phyloP scores from a whole-genome alignment of 2,329 filamentous ascomycete species.

The Stromatinia cepivora region DNA sequence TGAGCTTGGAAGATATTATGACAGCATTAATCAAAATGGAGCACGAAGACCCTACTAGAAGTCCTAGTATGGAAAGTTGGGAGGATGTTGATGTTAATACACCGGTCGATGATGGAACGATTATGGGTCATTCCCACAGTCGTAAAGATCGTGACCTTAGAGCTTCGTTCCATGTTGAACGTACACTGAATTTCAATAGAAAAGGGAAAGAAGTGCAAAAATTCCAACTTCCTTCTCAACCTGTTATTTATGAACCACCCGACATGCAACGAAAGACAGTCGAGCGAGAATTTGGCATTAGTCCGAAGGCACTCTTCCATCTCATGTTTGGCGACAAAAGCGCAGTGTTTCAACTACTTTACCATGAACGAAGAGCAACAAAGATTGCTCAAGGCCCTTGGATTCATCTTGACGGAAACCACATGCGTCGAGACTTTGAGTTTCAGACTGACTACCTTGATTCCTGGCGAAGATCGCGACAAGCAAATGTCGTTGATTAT shows the following conservation, averaged over 20 bases:
- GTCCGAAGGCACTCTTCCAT: slow-evolving; percentile 92
- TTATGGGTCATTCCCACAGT: slow-evolving; percentile 41
- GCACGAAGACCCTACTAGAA: slow-evolving; percentile 56
- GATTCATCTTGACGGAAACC: slow-evolving; percentile 67
- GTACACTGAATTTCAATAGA: slow-evolving; percentile 52
- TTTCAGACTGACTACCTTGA: slow-evolving; percentile 72
- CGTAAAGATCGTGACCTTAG: slow-evolving; percentile 53
- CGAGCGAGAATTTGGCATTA: slow-evolving; percentile 84
- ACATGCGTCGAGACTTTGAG: slow-evolving; percentile 74
- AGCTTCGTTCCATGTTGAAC: slow-evolving; percentile 61
- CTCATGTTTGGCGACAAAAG: slow-evolving; percentile 96
- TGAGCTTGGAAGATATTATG: slow-evolving; percentile 68
- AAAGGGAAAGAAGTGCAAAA: slow-evolving; percentile 49
- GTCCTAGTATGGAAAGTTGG: slow-evolving; percentile 85
- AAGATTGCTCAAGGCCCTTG: slow-evolving; percentile 86
- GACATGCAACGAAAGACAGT: slow-evolving; percentile 75
- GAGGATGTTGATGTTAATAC: slow-evolving; percentile 70
- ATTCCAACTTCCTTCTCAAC: slow-evolving; percentile 77
- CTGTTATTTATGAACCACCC: slow-evolving; percentile 80
- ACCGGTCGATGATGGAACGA: slow-evolving; percentile 59
- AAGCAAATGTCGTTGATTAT: slow-evolving; percentile 70
- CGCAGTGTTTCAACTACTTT: slow-evolving; percentile 66
- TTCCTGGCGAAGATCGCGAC: slow-evolving; percentile 61
- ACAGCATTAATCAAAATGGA: slow-evolving; percentile 75
- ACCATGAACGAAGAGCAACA: slow-evolving; percentile 68